A percentile compares a stretch with the other conserved stretches of the same genome.
Evolutionary conservation across 768 basidiomycete genomes (phyloP).

Genomic region (Suillus sp.): DNA sequence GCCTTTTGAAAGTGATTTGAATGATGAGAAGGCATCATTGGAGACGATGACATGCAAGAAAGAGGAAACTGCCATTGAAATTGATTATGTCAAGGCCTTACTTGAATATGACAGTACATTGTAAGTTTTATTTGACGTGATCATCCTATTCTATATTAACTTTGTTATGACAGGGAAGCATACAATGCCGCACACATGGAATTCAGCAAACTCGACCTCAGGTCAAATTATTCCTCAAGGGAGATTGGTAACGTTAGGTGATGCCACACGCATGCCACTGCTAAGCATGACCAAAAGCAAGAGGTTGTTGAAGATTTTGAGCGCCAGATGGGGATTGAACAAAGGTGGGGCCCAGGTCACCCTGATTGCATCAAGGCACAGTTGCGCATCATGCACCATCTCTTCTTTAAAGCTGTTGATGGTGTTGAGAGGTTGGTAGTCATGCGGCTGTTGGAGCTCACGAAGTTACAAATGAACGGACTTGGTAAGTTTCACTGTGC

Average conservation of each 20-base stretch:
- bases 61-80: not conserved
- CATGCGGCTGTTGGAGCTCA: not conserved
- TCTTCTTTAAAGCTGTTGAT: not conserved
- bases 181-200: not conserved
- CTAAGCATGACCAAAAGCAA: not conserved
- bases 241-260: not conserved
- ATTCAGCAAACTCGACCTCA: not conserved
- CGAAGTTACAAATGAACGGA: not conserved
- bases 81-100: not conserved
- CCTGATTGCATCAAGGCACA: not conserved
- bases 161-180: no score
- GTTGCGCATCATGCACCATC: not conserved
- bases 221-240: not conserved
- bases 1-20: no score
- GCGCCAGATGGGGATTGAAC: not conserved
- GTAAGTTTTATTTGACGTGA: no score
- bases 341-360: not conserved
- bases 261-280: not conserved
- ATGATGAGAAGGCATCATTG: not conserved
- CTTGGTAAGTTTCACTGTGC: not conserved
- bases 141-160: no score
- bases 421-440: not conserved
- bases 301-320: not conserved
- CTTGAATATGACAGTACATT: not conserved
- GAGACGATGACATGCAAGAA: not conserved